Percentiles rank a stretch among this genome's conserved stretches.
These are phyloP conservation scores for Nidula microcarpa DNA, from an alignment of 768 basidiomycete species.

Conservation along the genomic window DNA sequence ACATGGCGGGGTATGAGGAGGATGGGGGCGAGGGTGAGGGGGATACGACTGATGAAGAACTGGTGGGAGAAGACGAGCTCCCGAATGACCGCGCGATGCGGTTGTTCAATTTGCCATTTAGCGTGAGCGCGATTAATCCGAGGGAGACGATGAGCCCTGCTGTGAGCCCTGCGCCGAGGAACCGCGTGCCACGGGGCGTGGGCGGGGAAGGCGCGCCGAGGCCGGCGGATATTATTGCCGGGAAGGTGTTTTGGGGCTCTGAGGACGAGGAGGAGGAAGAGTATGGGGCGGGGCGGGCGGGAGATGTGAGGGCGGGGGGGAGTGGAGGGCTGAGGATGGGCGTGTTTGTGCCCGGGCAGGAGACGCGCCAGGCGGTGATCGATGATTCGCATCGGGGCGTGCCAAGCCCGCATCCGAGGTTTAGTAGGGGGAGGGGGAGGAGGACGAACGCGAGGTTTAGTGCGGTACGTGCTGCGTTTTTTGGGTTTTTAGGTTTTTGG, in stretches of 20 bases:
- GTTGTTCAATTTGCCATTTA: slow-evolving; percentile 63
- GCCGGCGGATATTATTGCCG: slow-evolving; percentile 68
- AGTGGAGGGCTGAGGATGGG: slow-evolving; percentile 32
- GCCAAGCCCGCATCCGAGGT: slow-evolving; percentile 50
- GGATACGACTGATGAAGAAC: slow-evolving; percentile 82
- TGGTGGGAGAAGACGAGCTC: slow-evolving; percentile 70
- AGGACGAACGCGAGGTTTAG: slow-evolving; percentile 8
- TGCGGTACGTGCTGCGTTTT: slow-evolving; percentile 18
- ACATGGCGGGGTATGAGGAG: slow-evolving; percentile 39
- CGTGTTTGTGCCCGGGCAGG: slow-evolving; percentile 31
- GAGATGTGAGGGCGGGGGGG: slow-evolving; percentile 4
- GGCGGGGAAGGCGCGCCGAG: slow-evolving; percentile 30
- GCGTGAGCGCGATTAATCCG: slow-evolving; percentile 67
- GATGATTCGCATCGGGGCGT: slow-evolving; percentile 39
- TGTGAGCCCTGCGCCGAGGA: slow-evolving; percentile 38
- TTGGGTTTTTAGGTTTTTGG: slow-evolving; percentile 12
- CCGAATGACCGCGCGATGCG: slow-evolving; percentile 76
- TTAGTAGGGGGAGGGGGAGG: slow-evolving; percentile 22
- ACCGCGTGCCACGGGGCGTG: slow-evolving; percentile 18
- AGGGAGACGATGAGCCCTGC: slow-evolving; percentile 68
- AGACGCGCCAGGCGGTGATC: slow-evolving; percentile 40
- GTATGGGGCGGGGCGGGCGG: neutral
- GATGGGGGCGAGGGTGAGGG: slow-evolving; percentile 56
- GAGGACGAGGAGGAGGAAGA: slow-evolving; percentile 17
- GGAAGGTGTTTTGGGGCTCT: slow-evolving; percentile 51